Percentiles rank a stretch among this genome's conserved stretches.
Evolutionary conservation across 2,329 filamentous ascomycete species (phyloP).

Genomic region (Fusarium irregulare): DNA sequence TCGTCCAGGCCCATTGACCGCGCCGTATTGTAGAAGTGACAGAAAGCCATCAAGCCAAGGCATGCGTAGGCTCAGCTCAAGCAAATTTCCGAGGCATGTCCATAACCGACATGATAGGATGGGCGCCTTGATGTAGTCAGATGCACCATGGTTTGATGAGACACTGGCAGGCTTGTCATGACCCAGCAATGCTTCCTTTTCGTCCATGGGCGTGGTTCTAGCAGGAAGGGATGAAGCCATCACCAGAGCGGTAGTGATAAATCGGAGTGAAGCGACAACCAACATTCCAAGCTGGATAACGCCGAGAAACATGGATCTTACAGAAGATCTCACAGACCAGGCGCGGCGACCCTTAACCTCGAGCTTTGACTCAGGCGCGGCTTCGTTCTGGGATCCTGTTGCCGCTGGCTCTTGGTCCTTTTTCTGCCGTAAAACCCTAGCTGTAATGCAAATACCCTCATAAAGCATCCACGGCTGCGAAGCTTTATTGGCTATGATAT

Average conservation of each 20-base stretch:
- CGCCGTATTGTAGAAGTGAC: slow-evolving; percentile 79
- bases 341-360: slow-evolving; percentile 30
- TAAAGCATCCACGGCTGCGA: slow-evolving; percentile 91
- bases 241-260: slow-evolving; percentile 71
- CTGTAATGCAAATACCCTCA: slow-evolving; percentile 81
- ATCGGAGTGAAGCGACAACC: slow-evolving; percentile 72
- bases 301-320: slow-evolving; percentile 65
- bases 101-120: slow-evolving; percentile 83
- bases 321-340: slow-evolving; percentile 58
- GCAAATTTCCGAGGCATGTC: slow-evolving; percentile 76
- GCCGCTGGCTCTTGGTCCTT: slow-evolving; percentile 36
- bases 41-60: slow-evolving; percentile 86
- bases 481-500: slow-evolving; percentile 80
- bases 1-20: slow-evolving; percentile 78
- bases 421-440: slow-evolving; percentile 54
- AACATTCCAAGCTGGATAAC: slow-evolving; percentile 66
- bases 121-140: slow-evolving; percentile 61
- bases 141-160: slow-evolving; percentile 26
- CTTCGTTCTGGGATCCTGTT: slow-evolving; percentile 26
- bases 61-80: slow-evolving; percentile 84
- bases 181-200: slow-evolving; percentile 38
- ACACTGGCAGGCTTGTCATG: slow-evolving; percentile 40
- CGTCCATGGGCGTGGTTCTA: slow-evolving; percentile 51
- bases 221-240: slow-evolving; percentile 75
- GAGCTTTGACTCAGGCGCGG: slow-evolving; percentile 15